phyloP scores from a whole-genome alignment of 257 asterid species.

The Cynanchum wilfordii region DNA sequence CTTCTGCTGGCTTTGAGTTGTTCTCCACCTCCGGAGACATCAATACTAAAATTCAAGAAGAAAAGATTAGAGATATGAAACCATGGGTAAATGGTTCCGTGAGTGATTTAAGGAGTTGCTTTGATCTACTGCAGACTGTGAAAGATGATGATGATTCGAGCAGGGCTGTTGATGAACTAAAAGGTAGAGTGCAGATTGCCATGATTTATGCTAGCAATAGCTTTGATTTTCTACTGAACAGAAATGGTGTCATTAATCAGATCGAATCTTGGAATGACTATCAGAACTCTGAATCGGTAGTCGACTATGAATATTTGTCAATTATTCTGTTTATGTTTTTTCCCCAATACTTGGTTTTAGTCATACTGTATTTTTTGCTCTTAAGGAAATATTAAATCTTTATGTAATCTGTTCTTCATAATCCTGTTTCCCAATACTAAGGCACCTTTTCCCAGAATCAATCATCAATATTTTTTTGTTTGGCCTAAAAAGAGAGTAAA shows the following conservation, averaged over 20 bases:
- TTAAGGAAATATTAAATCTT: background rate
- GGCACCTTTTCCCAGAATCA: no score
- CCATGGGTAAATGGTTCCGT: background rate
- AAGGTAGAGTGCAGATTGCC: background rate
- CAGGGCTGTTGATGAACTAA: background rate
- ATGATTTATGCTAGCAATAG: background rate
- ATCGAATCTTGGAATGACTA: background rate
- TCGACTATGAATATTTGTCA: background rate
- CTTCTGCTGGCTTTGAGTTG: background rate
- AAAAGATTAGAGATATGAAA: background rate
- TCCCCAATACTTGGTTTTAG: background rate
- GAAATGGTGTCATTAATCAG: background rate
- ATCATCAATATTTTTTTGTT: no score
- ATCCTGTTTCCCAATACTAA: no score
- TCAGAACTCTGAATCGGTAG: background rate
- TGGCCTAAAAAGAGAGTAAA: no score
- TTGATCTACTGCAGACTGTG: background rate
- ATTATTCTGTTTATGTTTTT: background rate
- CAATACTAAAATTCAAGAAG: background rate
- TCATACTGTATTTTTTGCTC: slow-evolving; percentile 2
- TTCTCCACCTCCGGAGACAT: background rate
- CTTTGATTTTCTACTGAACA: background rate
- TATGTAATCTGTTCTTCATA: no score
- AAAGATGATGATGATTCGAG: background rate
- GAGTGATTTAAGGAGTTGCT: background rate